A percentile compares a stretch with the other conserved stretches of the same genome.
Evolutionary conservation across 2,329 filamentous ascomycete genomes (phyloP).

Genomic region (Xylariaceae sp.): DNA sequence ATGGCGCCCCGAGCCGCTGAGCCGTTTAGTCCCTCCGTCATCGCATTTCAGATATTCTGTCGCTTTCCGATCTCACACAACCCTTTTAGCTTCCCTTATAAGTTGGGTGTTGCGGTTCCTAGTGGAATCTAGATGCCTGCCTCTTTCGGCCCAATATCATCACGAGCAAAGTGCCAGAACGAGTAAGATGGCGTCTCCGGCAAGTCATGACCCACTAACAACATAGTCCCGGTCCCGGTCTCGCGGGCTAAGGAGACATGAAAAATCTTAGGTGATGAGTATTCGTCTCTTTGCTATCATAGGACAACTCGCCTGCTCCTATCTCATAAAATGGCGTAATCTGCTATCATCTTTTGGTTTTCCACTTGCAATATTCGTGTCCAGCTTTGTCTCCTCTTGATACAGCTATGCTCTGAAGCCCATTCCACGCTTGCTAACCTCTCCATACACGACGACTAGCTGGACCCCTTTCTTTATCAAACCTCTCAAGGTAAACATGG

Average conservation of each 20-base stretch:
- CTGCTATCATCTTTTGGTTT: slow-evolving; percentile 26
- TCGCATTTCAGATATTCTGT: slow-evolving; percentile 15
- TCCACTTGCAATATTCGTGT: no score
- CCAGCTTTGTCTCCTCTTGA: slow-evolving; percentile 8
- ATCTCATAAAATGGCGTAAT: slow-evolving; percentile 15
- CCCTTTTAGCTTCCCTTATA: slow-evolving; percentile 25
- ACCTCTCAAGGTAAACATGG: slow-evolving; percentile 41
- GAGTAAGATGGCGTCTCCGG: slow-evolving; percentile 37
- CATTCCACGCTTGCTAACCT: not conserved
- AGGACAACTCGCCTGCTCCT: slow-evolving; percentile 30
- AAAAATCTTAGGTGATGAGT: slow-evolving; percentile 46
- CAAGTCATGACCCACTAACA: slow-evolving; percentile 39
- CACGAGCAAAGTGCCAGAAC: slow-evolving; percentile 40
- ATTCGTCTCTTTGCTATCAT: slow-evolving; percentile 40
- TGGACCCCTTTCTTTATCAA: not conserved
- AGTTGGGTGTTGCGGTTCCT: slow-evolving; percentile 25
- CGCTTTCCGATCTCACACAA: slow-evolving; percentile 23
- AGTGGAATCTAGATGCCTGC: slow-evolving; percentile 23
- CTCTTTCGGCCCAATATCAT: slow-evolving; percentile 48
- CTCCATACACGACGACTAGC: not conserved
- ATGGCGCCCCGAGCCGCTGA: slow-evolving; percentile 24
- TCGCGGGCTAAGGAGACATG: slow-evolving; percentile 20
- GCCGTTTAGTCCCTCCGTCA: slow-evolving; percentile 26
- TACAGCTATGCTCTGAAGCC: not conserved
- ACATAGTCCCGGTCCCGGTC: no score